Conservation (phyloP, 345 rosid species). For the Eucalyptus urophylla region DNA sequence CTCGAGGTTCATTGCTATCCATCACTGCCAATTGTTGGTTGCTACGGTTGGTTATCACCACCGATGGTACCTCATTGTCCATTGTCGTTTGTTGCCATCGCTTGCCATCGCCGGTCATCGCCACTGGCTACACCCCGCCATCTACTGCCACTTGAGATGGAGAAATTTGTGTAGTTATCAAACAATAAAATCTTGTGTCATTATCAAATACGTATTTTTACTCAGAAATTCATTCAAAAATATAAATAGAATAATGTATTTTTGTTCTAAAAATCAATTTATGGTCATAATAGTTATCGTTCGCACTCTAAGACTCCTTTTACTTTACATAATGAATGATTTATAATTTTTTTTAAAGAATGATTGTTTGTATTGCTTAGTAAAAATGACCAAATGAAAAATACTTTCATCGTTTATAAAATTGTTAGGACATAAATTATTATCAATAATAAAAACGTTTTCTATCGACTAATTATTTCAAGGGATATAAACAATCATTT, state of each 20-base stretch:
- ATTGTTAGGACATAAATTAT: too few species aligned
- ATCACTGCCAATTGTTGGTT: accelerated
- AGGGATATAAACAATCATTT: neutral
- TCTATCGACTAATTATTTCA: accelerated
- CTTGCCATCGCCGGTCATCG: accelerated
- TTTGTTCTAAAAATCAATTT: too few species aligned
- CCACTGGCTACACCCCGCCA: accelerated
- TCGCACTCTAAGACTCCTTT: accelerated
- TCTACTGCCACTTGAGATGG: accelerated
- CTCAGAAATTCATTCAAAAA: accelerated
- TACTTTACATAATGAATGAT: neutral
- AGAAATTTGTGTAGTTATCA: too few species aligned
- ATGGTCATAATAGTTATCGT: accelerated
- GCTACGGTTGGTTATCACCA: accelerated
- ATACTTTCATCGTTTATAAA: too few species aligned
- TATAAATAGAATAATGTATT: too few species aligned
- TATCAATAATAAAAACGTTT: too few species aligned
- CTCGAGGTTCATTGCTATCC: too few species aligned
- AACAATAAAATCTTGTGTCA: accelerated
- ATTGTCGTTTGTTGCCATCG: accelerated
- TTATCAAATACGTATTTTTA: too few species aligned
- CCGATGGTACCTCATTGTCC: accelerated
- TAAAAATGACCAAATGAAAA: too few species aligned
- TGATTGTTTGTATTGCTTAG: accelerated
- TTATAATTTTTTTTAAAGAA: too few species aligned